phyloP scores from a whole-genome alignment of 768 basidiomycete genomes.

The Hypsizygus marmoreus region DNA sequence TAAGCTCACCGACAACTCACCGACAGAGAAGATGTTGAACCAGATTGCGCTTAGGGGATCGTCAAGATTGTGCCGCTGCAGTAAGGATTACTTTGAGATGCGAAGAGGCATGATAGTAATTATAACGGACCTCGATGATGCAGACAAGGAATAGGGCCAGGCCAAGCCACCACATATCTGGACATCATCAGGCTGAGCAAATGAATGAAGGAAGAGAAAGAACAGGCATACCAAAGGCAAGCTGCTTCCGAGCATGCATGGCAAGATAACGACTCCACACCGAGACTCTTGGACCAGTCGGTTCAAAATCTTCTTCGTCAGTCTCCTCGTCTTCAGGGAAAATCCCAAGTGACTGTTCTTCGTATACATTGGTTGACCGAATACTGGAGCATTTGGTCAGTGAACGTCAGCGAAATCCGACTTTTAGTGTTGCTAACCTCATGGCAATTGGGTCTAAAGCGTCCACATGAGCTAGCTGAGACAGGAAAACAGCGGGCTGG shows the following conservation, averaged over 20 bases:
- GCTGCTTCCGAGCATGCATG: constrained; percentile 83
- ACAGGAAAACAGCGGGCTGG: neutral
- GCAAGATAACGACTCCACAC: constrained; percentile 79
- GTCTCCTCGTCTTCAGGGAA: constrained; percentile 56
- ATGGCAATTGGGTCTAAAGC: constrained; percentile 72
- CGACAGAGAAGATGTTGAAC: constrained; percentile 84
- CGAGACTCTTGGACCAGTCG: constrained; percentile 50
- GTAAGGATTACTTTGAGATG: constrained; percentile 3
- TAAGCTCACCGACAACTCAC: constrained; percentile 41
- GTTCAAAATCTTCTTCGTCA: constrained; percentile 47
- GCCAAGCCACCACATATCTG: constrained; percentile 97
- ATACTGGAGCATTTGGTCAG: constrained; percentile 50
- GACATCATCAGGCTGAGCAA: neutral
- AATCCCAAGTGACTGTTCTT: constrained; percentile 88
- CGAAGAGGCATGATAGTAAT: neutral
- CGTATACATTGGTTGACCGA: constrained; percentile 92
- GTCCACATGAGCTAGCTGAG: neutral
- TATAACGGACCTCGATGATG: constrained; percentile 80
- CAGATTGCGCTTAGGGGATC: constrained; percentile 55
- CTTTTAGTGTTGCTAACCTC: constrained; percentile 48
- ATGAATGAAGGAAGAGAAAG: neutral
- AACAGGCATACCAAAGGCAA: constrained; percentile 75
- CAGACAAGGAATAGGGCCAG: constrained; percentile 87
- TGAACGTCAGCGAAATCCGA: neutral
- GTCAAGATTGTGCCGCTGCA: constrained; percentile 59